These are phyloP conservation scores for Linderniella brevidens DNA, from an alignment of 257 asterid genomes.

Conservation along the genomic window DNA sequence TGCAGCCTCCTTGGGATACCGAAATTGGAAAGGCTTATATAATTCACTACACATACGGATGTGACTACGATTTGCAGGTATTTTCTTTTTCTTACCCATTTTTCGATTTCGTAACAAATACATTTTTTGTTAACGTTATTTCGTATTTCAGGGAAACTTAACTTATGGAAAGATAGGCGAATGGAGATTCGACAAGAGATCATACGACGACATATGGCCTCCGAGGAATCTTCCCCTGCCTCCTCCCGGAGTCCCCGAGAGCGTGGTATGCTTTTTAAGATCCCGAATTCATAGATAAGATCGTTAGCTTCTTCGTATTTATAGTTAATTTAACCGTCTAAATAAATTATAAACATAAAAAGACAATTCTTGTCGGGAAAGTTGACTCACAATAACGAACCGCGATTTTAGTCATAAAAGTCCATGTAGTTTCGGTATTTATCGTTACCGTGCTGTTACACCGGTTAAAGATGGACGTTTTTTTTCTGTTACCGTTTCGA, in stretches of 20 bases:
- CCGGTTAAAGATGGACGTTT: not conserved
- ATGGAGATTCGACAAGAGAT: conserved; percentile 98
- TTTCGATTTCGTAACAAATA: not conserved
- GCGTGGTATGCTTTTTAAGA: conserved; percentile 64
- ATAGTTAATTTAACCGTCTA: not conserved
- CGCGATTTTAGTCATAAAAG: too few relatives aligned
- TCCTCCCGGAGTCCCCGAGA: conserved; percentile 95
- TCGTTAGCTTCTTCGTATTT: not conserved
- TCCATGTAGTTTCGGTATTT: too few relatives aligned
- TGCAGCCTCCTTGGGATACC: conserved; percentile 26
- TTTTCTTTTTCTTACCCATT: not conserved
- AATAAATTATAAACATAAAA: too few relatives aligned
- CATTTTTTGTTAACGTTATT: not conserved
- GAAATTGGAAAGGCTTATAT: conserved; percentile 66
- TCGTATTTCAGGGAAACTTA: conserved; percentile 49
- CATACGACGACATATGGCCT: conserved; percentile 60
- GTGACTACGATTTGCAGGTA: conserved; percentile 39
- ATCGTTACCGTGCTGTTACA: too few relatives aligned
- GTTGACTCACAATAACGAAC: too few relatives aligned
- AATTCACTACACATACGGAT: conserved; percentile 90
- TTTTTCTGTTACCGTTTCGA: not conserved
- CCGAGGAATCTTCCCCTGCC: conserved; percentile 74
- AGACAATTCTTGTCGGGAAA: too few relatives aligned
- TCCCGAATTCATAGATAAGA: not conserved
- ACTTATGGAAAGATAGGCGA: conserved; percentile 85